These are phyloP conservation scores for Yamagishiella unicocca DNA, from an alignment of 139 green algal species.

Conservation along the genomic window DNA sequence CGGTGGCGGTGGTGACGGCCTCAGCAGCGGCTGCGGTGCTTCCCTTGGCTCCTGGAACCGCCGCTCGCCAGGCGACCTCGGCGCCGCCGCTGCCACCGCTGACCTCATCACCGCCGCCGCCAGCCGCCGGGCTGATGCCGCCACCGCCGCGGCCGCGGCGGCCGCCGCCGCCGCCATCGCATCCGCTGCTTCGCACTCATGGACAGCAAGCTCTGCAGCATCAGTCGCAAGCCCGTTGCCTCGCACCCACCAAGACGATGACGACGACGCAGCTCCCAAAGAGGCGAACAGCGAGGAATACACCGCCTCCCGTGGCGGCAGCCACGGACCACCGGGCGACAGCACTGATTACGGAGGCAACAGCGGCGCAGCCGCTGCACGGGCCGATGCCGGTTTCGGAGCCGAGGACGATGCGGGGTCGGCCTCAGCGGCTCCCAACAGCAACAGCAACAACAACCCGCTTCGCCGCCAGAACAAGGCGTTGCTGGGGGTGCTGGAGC, in stretches of 20 bases:
- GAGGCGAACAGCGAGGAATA: too few relatives aligned
- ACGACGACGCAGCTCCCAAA: too few relatives aligned
- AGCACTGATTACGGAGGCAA: neutral
- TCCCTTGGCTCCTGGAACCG: neutral
- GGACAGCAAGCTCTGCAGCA: too few relatives aligned
- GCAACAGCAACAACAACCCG: neutral
- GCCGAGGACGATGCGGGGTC: neutral
- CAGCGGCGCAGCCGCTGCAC: neutral
- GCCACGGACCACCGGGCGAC: neutral
- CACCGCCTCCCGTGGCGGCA: too few relatives aligned
- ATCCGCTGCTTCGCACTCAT: too few relatives aligned
- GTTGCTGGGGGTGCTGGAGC: slow-evolving; percentile 20
- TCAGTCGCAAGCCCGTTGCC: too few relatives aligned
- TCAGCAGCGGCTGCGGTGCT: neutral
- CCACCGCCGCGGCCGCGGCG: neutral
- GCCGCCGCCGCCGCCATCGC: neutral
- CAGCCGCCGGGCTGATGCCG: neutral
- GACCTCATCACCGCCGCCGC: neutral
- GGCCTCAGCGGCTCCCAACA: neutral
- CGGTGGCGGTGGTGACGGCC: neutral
- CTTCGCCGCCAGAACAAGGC: slow-evolving; percentile 16
- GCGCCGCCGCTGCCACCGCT: neutral
- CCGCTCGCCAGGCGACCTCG: neutral
- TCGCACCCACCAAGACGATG: too few relatives aligned
- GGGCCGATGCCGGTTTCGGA: neutral